phyloP scores from a whole-genome alignment of 2,329 filamentous ascomycete genomes.

The Diaporthe citrichinensis region DNA sequence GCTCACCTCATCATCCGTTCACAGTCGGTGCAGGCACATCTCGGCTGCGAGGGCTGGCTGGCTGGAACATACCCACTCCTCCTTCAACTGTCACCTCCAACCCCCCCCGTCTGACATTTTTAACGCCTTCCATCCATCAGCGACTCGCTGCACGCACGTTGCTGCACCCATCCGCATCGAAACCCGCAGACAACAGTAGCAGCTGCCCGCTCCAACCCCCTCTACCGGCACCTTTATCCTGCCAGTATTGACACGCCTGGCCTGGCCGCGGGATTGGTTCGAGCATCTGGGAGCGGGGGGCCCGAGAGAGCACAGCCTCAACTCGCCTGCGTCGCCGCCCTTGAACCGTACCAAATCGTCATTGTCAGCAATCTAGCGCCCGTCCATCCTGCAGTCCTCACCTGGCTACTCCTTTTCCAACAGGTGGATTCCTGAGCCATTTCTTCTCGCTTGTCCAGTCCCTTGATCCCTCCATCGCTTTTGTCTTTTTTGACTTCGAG shows the following conservation, averaged over 20 bases:
- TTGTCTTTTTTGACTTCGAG: constrained; percentile 35
- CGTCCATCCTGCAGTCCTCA: constrained; percentile 30
- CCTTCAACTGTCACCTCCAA: constrained; percentile 26
- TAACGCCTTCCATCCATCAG: constrained; percentile 31
- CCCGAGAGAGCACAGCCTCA: constrained; percentile 42
- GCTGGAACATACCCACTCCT: constrained; percentile 30
- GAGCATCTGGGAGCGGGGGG: constrained; percentile 38
- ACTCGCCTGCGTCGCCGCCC: constrained; percentile 38
- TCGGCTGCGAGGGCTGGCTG: constrained; percentile 7
- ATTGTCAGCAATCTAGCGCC: constrained; percentile 37
- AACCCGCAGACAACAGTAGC: neutral
- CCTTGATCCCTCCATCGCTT: constrained; percentile 16
- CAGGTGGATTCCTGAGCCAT: constrained; percentile 28
- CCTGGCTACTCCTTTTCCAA: constrained; percentile 21
- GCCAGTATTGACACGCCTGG: constrained; percentile 18
- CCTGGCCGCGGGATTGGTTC: constrained; percentile 40
- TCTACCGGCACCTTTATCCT: constrained; percentile 8
- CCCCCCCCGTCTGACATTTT: constrained; percentile 30
- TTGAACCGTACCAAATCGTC: constrained; percentile 35
- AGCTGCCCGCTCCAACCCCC: constrained; percentile 6
- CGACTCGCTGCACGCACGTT: constrained; percentile 27
- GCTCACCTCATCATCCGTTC: constrained; percentile 18
- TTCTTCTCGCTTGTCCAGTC: constrained; percentile 11
- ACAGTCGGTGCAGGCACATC: constrained; percentile 14
- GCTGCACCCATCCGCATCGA: constrained; percentile 32